These are phyloP conservation scores for Bidens hawaiensis DNA, from an alignment of 140 eudicot genomes.

Conservation along the genomic window DNA sequence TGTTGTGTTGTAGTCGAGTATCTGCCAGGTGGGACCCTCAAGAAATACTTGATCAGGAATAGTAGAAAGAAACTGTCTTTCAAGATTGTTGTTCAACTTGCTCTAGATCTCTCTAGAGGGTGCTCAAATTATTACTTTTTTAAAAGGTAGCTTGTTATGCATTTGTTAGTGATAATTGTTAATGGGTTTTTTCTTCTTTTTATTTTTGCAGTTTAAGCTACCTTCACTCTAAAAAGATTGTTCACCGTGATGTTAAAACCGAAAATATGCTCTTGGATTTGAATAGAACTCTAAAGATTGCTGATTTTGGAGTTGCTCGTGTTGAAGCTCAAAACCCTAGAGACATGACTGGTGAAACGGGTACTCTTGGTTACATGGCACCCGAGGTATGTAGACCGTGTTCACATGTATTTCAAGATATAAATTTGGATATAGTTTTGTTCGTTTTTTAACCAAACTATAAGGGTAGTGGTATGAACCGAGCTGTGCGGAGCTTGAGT, in stretches of 20 bases:
- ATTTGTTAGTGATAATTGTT: not conserved
- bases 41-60: conserved; percentile 40
- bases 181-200: conserved; percentile 12
- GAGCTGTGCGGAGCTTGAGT: not conserved
- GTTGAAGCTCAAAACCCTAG: conserved; percentile 70
- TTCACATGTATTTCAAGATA: not conserved
- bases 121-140: not conserved
- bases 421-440: not conserved
- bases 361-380: conserved; percentile 80
- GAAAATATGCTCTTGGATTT: conserved; percentile 62
- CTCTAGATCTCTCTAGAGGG: conserved; percentile 45
- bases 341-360: conserved; percentile 77
- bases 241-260: conserved; percentile 69
- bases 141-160: not conserved
- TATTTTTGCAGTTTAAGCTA: conserved; percentile 53
- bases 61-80: conserved; percentile 35
- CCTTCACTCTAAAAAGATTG: conserved; percentile 61
- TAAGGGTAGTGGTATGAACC: too few species aligned
- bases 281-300: conserved; percentile 48
- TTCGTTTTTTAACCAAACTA: not conserved
- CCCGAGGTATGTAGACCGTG: conserved; percentile 51
- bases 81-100: conserved; percentile 41
- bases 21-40: conserved; percentile 75
- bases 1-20: conserved; percentile 96
- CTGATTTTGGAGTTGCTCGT: conserved; percentile 72